Evolutionary conservation across 1,284 basidiomycete genomes (phyloP).

Genomic region (Papiliotrema laurentii): DNA sequence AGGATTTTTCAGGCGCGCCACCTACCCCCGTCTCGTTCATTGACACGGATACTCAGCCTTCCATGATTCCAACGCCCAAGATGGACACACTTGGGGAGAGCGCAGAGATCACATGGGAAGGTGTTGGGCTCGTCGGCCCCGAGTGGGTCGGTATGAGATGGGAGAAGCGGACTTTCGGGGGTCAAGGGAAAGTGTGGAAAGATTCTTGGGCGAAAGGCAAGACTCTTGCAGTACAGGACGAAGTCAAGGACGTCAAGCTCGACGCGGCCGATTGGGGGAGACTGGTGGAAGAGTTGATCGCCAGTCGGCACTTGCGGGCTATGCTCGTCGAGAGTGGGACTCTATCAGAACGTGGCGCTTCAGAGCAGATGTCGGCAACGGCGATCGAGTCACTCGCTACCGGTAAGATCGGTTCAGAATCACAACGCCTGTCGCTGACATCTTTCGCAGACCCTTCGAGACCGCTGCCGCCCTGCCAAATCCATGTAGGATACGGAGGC

Average conservation of each 20-base stretch:
- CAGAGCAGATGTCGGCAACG: background rate
- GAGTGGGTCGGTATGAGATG: conserved; percentile 26
- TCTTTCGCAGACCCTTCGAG: background rate
- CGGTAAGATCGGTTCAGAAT: too few species aligned
- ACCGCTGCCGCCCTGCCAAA: conserved; percentile 7
- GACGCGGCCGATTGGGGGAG: conserved; percentile 3
- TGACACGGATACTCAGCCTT: conserved; percentile 11
- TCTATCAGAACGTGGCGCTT: background rate
- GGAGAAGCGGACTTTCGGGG: background rate
- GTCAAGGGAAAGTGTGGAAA: conserved; percentile 13
- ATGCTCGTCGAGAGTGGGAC: conserved; percentile 4
- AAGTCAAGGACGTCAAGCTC: background rate
- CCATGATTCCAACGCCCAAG: conserved; percentile 4
- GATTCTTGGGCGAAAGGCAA: conserved; percentile 1
- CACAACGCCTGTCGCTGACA: too few species aligned
- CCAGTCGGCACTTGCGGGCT: conserved; percentile 9
- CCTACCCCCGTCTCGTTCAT: conserved; percentile 32
- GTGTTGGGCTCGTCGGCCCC: conserved; percentile 21
- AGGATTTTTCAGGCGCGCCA: conserved; percentile 29
- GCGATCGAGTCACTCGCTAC: too few species aligned
- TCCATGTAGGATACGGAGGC: conserved; percentile 27
- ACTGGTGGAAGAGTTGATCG: conserved; percentile 9
- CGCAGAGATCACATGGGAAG: conserved; percentile 24
- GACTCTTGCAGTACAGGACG: background rate
- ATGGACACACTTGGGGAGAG: conserved; percentile 5